These are phyloP conservation scores for Phytophthora pistaciae DNA, from an alignment of 352 stramenopile species.

Conservation along the genomic window DNA sequence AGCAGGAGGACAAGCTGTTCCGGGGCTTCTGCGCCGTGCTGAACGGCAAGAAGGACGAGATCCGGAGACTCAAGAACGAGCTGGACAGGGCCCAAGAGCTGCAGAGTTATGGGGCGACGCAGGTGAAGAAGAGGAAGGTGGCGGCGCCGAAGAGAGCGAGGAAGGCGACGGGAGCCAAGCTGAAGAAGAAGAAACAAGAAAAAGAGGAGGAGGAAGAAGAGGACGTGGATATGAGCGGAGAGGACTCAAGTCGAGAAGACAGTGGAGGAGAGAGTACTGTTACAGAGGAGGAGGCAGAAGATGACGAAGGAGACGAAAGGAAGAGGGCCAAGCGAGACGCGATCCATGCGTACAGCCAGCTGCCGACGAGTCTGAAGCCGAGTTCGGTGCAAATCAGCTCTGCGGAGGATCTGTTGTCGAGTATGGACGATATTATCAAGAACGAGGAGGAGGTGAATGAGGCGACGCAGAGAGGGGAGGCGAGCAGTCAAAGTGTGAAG, in stretches of 20 bases:
- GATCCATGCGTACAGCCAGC: constrained; percentile 47
- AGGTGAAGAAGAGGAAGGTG: constrained; percentile 13
- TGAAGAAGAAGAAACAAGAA: constrained; percentile 25
- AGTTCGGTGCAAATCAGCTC: constrained; percentile 47
- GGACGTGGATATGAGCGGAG: constrained; percentile 27
- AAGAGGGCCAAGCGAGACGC: constrained; percentile 31
- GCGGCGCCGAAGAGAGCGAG: constrained; percentile 10
- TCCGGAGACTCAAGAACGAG: constrained; percentile 49
- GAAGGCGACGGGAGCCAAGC: constrained; percentile 38
- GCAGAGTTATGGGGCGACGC: constrained; percentile 2
- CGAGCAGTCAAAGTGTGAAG: not conserved
- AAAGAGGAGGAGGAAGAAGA: constrained; percentile 4
- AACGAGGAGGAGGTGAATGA: constrained; percentile 24
- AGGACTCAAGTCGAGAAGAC: constrained; percentile 23
- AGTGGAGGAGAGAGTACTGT: constrained; percentile 19
- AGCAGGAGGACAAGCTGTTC: constrained; percentile 50
- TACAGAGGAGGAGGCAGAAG: not conserved
- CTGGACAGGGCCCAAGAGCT: constrained; percentile 22
- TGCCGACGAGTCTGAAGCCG: constrained; percentile 28
- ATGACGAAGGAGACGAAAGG: constrained; percentile 12
- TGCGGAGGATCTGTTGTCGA: constrained; percentile 49
- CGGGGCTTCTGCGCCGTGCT: constrained; percentile 58
- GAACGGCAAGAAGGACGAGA: constrained; percentile 75
- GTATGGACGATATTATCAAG: constrained; percentile 58
- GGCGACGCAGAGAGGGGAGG: constrained; percentile 9